Percentiles rank a stretch among this genome's conserved stretches.
phyloP scores from a whole-genome alignment of 164 flowering plant genomes.

The grape (Vitis vinifera) region ASM3070453v1 NC_081812.1:11538001-11538500 shows the following conservation, averaged over 20 bases:
- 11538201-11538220: slow-evolving; percentile 18
- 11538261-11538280: slow-evolving; percentile 57
- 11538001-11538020: too few relatives aligned
- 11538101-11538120: too few relatives aligned
- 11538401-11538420: too few relatives aligned
- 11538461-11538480: too few relatives aligned
- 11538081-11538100: too few relatives aligned
- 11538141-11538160: slow-evolving; percentile 20
- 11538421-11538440: too few relatives aligned
- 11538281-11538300: slow-evolving; percentile 70
- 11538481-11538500: too few relatives aligned
- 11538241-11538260: slow-evolving; percentile 63
- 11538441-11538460: too few relatives aligned
- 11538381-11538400: not conserved
- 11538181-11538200: slow-evolving; percentile 16
- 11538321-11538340: slow-evolving; percentile 50
- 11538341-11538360: slow-evolving; percentile 58
- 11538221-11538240: slow-evolving; percentile 53
- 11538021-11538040: too few relatives aligned
- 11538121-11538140: too few relatives aligned
- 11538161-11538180: slow-evolving; percentile 21
- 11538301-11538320: slow-evolving; percentile 55
- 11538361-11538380: not conserved
- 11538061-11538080: too few relatives aligned
- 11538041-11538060: too few relatives aligned